Percentiles rank a stretch among this genome's conserved stretches.
phyloP scores from a whole-genome alignment of 148 eudicot species.

The Hydrangea macrophylla region DNA sequence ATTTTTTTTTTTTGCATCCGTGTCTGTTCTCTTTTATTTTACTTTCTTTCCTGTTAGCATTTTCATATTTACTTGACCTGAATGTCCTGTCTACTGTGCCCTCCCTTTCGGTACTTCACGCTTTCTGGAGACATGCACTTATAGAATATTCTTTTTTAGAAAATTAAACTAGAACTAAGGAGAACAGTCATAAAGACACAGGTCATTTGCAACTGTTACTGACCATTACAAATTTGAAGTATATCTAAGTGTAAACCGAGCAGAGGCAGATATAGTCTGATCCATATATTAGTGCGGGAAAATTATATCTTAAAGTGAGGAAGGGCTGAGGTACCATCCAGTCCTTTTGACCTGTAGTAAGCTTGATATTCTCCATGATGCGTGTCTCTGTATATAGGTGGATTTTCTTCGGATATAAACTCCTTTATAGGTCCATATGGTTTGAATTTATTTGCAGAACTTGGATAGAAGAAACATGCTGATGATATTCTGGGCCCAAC shows the following conservation, averaged over 20 bases:
- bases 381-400: conserved; percentile 51
- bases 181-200: not conserved
- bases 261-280: not conserved
- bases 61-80: too few relatives aligned
- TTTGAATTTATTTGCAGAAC: conserved; percentile 28
- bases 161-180: not conserved
- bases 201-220: not conserved
- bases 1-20: too few relatives aligned
- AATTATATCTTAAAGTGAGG: conserved; percentile 46
- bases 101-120: not conserved
- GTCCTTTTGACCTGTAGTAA: conserved; percentile 51
- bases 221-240: not conserved
- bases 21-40: too few relatives aligned
- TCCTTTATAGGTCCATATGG: conserved; percentile 51
- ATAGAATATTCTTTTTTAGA: not conserved
- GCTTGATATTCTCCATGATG: conserved; percentile 40
- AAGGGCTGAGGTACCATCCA: conserved; percentile 54
- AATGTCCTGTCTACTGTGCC: not conserved
- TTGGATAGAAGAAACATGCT: conserved; percentile 72
- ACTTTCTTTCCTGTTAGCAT: too few relatives aligned
- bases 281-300: not conserved
- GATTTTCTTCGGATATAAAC: conserved; percentile 37
- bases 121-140: not conserved
- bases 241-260: not conserved
- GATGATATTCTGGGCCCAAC: conserved; percentile 70